A percentile compares a stretch with the other conserved stretches of the same genome.
Evolutionary conservation across 352 stramenopile genomes (phyloP).

Genomic region (Globisporangium irregulare): DNA sequence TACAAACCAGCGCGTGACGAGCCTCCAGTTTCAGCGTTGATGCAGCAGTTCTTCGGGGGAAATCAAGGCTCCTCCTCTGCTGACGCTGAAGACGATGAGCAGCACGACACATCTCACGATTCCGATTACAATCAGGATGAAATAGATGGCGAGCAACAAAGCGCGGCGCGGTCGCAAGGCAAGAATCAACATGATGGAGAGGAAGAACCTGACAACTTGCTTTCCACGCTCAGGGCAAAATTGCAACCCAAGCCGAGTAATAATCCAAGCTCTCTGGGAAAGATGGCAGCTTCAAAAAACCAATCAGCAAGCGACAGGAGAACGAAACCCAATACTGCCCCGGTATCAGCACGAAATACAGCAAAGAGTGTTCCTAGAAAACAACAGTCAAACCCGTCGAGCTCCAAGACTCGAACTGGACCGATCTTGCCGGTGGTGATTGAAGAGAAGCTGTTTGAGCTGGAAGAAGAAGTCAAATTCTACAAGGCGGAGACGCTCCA

Average conservation of each 20-base stretch:
- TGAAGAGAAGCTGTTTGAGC: slow-evolving; percentile 77
- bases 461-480: slow-evolving; percentile 85
- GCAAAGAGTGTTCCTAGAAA: not conserved
- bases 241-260: not conserved
- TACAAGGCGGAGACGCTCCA: slow-evolving; percentile 82
- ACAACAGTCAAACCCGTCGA: slow-evolving; percentile 3
- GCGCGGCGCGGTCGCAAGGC: not conserved
- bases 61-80: not conserved
- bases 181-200: not conserved
- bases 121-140: slow-evolving; percentile 6
- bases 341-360: not conserved
- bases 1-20: slow-evolving; percentile 2
- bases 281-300: not conserved
- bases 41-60: slow-evolving; percentile 54
- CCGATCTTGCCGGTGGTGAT: slow-evolving; percentile 56
- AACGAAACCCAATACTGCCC: not conserved
- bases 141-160: not conserved
- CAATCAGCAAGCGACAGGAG: slow-evolving; percentile 5
- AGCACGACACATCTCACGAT: slow-evolving; percentile 12
- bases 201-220: not conserved
- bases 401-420: not conserved
- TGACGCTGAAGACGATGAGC: slow-evolving; percentile 10
- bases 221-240: not conserved
- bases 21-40: slow-evolving; percentile 44
- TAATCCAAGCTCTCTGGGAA: not conserved